These are phyloP conservation scores for Pseudotsuga menziesii DNA, from an alignment of 75 land plant species.

Conservation along the genomic window DNA sequence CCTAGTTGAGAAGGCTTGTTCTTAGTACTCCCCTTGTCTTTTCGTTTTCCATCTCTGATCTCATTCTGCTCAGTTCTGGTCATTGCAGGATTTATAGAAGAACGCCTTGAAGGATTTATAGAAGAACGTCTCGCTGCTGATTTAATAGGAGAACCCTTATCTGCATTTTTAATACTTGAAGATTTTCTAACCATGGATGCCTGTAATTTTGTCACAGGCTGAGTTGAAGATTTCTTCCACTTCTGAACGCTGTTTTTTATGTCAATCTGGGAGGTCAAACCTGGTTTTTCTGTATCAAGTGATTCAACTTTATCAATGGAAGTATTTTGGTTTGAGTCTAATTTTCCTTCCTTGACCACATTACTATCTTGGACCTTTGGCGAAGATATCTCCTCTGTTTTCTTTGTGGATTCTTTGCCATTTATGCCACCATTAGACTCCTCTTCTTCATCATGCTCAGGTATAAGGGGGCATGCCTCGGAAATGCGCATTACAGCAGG, in stretches of 20 bases:
- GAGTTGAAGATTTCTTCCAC: constrained; percentile 6
- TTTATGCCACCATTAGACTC: background rate
- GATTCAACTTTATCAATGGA: constrained; percentile 2
- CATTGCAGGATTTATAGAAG: constrained; percentile 6
- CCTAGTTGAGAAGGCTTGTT: constrained; percentile 14
- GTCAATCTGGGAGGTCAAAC: background rate
- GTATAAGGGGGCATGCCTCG: constrained; percentile 8
- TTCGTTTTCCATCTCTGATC: constrained; percentile 7
- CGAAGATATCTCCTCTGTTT: background rate
- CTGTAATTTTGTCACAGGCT: background rate
- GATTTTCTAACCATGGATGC: background rate
- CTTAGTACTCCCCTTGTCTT: constrained; percentile 10
- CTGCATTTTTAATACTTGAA: background rate
- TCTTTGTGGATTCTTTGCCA: background rate
- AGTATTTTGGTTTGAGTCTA: constrained; percentile 4
- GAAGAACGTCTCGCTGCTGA: constrained; percentile 4
- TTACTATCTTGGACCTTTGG: constrained; percentile 1
- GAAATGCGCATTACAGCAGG: background rate
- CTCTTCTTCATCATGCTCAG: constrained; percentile 6
- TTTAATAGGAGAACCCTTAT: constrained; percentile 1
- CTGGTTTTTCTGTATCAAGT: background rate
- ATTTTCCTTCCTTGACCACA: background rate
- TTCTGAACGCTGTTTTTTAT: background rate
- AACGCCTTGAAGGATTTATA: constrained; percentile 3
- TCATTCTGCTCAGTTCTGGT: background rate